Evolutionary conservation across 2,329 filamentous ascomycete species (phyloP).

Genomic region (Ophiosphaerella narmari): DNA sequence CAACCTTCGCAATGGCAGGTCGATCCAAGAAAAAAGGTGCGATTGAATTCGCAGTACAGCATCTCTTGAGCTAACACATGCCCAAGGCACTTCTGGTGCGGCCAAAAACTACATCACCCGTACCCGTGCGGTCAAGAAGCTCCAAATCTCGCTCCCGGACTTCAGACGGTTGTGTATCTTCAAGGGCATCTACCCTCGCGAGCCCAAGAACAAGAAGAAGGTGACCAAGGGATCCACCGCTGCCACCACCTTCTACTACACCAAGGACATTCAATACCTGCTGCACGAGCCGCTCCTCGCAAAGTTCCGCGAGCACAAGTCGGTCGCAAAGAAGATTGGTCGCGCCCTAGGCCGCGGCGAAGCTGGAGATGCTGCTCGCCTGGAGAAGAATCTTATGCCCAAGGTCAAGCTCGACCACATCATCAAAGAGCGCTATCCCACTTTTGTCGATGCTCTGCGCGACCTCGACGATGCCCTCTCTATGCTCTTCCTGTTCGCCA

Average conservation of each 20-base stretch:
- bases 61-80: constrained; percentile 19
- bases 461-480: constrained; percentile 96
- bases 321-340: constrained; percentile 96
- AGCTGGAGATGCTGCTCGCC: constrained; percentile 81
- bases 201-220: constrained; percentile 97
- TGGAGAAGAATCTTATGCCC: constrained; percentile 90
- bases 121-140: constrained; percentile 95
- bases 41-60: constrained; percentile 10
- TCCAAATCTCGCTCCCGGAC: constrained; percentile 95
- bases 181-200: constrained; percentile 98
- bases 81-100: constrained; percentile 76
- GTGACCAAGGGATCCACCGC: constrained; percentile 87
- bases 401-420: constrained; percentile 93
- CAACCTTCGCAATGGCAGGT: constrained; percentile 36
- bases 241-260: constrained; percentile 88
- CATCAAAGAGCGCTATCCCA: constrained; percentile 96
- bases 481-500: constrained; percentile 97
- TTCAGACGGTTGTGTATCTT: constrained; percentile 99
- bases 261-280: constrained; percentile 98
- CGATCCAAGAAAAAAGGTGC: constrained; percentile 67
- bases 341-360: constrained; percentile 90
- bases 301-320: constrained; percentile 97
- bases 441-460: constrained; percentile 89
- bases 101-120: constrained; percentile 98
- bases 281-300: constrained; percentile 92